These are phyloP conservation scores for Phytopythium ostracodes DNA, from an alignment of 352 stramenopile genomes.

Conservation along the genomic window DNA sequence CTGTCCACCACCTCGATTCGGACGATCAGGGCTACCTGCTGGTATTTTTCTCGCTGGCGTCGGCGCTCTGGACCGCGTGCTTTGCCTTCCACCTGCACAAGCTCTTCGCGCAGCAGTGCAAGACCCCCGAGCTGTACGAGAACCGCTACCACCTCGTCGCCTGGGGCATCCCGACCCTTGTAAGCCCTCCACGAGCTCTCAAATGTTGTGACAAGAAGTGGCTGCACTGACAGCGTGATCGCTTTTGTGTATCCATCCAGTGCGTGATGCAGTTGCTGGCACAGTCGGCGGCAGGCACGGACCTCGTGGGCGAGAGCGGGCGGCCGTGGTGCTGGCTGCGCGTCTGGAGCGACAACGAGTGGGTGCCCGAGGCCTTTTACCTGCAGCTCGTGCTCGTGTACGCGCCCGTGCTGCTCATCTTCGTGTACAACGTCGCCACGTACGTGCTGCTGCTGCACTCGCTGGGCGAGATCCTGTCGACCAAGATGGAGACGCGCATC, in stretches of 20 bases:
- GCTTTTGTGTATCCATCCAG: too few relatives aligned
- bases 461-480: conserved; percentile 62
- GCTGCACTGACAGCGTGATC: too few relatives aligned
- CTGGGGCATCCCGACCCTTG: conserved; percentile 52
- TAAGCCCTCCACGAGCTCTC: conserved; percentile 8
- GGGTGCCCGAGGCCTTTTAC: conserved; percentile 40
- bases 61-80: conserved; percentile 66
- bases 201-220: too few relatives aligned
- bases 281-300: conserved; percentile 38
- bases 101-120: conserved; percentile 40
- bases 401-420: conserved; percentile 35
- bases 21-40: conserved; percentile 46
- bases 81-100: conserved; percentile 79
- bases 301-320: conserved; percentile 56
- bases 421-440: conserved; percentile 56
- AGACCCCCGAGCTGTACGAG: conserved; percentile 66
- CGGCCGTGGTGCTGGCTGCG: conserved; percentile 76
- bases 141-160: conserved; percentile 59
- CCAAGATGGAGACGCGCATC: conserved; percentile 60
- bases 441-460: conserved; percentile 60
- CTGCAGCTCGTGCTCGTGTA: conserved; percentile 68
- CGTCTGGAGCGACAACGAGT: conserved; percentile 58
- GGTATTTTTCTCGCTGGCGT: conserved; percentile 66
- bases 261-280: conserved; percentile 41
- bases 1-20: too few relatives aligned